A percentile compares a stretch with the other conserved stretches of the same genome.
phyloP scores from a whole-genome alignment of 73 alveolate genomes.

The Paramecium sonneborni region DNA sequence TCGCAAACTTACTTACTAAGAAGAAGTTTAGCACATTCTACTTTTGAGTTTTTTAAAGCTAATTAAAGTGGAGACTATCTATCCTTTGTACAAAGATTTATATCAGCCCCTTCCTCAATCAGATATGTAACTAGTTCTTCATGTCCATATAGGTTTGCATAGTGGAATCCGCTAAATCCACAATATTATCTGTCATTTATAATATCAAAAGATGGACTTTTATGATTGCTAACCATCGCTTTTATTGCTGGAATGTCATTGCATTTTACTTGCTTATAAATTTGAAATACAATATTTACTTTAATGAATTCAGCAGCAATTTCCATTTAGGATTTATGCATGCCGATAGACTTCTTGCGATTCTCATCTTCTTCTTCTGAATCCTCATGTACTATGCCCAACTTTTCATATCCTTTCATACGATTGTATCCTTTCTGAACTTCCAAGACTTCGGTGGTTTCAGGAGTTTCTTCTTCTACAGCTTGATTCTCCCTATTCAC shows the following conservation, averaged over 20 bases:
- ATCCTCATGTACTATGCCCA: not conserved
- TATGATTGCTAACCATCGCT: not conserved
- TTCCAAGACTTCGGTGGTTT: not conserved
- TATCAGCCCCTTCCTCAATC: not conserved
- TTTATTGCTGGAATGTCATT: not conserved
- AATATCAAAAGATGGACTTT: not conserved
- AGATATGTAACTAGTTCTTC: not conserved
- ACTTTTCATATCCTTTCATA: not conserved
- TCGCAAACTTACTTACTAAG: not conserved
- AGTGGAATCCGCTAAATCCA: conserved; percentile 46
- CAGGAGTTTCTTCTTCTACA: not conserved
- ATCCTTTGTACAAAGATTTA: not conserved
- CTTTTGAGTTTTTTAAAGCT: conserved; percentile 11
- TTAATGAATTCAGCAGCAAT: not conserved
- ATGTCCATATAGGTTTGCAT: not conserved
- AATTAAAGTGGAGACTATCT: not conserved
- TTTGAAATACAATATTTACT: not conserved
- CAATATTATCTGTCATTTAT: conserved; percentile 14
- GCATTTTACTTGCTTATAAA: not conserved
- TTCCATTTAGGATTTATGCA: not conserved
- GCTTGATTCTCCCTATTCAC: not conserved
- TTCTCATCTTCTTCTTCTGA: not conserved
- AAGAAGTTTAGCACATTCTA: conserved; percentile 20
- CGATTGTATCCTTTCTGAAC: not conserved
- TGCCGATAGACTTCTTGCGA: not conserved